Percentiles rank a stretch among this genome's conserved stretches.
Conservation (phyloP, 1,284 basidiomycete genomes). For the Fomitopsis palustris region DNA sequence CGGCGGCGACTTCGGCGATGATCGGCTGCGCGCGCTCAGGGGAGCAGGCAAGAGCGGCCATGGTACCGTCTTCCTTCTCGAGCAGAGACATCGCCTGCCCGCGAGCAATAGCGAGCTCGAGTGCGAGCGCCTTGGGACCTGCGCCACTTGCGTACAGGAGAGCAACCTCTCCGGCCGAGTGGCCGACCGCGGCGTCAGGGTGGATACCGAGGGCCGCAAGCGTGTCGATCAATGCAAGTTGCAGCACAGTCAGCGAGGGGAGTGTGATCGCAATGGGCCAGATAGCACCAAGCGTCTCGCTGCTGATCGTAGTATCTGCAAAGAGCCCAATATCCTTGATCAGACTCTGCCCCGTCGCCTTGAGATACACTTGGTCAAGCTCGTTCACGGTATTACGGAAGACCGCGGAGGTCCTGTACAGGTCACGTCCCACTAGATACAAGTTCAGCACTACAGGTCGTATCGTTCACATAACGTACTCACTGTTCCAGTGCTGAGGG, state of each 20-base stretch:
- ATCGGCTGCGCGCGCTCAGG: slow-evolving; percentile 20
- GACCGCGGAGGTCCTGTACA: slow-evolving; percentile 31
- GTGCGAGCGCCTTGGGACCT: slow-evolving; percentile 33
- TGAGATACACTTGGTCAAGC: slow-evolving; percentile 31
- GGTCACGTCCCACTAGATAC: slow-evolving; percentile 35
- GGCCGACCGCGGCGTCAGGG: slow-evolving; percentile 37
- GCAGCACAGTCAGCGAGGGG: slow-evolving; percentile 38
- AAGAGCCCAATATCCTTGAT: slow-evolving; percentile 33
- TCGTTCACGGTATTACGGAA: slow-evolving; percentile 35
- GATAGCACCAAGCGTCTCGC: slow-evolving; percentile 24
- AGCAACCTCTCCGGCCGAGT: slow-evolving; percentile 41
- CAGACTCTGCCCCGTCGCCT: slow-evolving; percentile 31
- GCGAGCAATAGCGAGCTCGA: slow-evolving; percentile 38
- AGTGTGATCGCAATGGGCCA: slow-evolving; percentile 33
- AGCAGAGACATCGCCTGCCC: slow-evolving; percentile 31
- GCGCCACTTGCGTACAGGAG: slow-evolving; percentile 41
- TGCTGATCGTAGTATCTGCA: slow-evolving; percentile 6
- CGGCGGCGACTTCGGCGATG: slow-evolving; percentile 15
- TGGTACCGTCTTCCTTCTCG: slow-evolving; percentile 32
- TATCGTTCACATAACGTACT: background rate
- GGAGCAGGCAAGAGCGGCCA: slow-evolving; percentile 40
- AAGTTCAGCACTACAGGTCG: background rate
- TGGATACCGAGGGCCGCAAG: slow-evolving; percentile 30
- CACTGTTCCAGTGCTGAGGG: slow-evolving; percentile 10
- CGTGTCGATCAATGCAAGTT: slow-evolving; percentile 41